Conservation (phyloP, 441 rosid genomes). For the Erodium texanum region DNA sequence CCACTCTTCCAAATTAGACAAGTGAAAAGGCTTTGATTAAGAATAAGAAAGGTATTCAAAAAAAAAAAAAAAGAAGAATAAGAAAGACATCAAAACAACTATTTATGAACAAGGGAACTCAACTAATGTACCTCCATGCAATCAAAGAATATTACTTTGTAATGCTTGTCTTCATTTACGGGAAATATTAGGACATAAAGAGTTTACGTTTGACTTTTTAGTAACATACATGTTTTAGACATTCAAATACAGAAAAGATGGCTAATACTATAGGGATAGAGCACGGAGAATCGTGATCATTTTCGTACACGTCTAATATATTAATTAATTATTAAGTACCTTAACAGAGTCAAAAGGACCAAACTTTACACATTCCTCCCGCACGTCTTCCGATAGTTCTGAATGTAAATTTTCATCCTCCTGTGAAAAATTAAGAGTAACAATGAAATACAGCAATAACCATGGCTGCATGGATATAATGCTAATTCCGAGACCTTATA, state of each 20-base stretch:
- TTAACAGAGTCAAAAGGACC: constrained; percentile 79
- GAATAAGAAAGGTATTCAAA: too few relatives aligned
- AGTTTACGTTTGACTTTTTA: not conserved
- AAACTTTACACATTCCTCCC: constrained; percentile 75
- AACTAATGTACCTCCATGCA: too few relatives aligned
- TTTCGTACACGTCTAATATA: not conserved
- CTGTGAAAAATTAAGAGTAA: constrained; percentile 27
- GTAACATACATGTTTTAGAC: not conserved
- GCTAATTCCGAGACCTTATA: not conserved
- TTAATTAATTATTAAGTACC: too few relatives aligned
- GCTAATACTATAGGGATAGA: not conserved
- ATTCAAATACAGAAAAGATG: not conserved
- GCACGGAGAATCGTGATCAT: not conserved
- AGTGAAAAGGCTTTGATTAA: too few relatives aligned
- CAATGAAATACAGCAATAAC: not conserved
- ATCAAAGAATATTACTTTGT: too few relatives aligned
- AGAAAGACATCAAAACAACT: too few relatives aligned
- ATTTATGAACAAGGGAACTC: too few relatives aligned
- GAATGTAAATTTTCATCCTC: constrained; percentile 61
- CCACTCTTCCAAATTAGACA: too few relatives aligned
- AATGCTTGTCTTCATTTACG: constrained; percentile 2
- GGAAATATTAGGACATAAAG: not conserved
- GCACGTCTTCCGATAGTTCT: constrained; percentile 75
- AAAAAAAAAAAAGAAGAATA: too few relatives aligned
- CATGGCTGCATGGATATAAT: not conserved